phyloP scores from a whole-genome alignment of 257 asterid genomes.

The Petunia axillaris region DNA sequence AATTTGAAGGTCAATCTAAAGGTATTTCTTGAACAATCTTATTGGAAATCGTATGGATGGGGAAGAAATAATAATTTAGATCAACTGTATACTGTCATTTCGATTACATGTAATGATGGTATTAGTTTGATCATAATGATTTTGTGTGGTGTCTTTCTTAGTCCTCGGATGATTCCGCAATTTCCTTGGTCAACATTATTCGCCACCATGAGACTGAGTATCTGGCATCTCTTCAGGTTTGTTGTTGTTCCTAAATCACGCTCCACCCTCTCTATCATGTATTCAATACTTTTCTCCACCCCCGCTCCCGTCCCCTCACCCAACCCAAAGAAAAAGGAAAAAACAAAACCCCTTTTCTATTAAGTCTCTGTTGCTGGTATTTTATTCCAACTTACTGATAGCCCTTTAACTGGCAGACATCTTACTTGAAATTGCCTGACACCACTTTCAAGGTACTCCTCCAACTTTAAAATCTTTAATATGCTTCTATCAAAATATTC shows the following conservation, averaged over 20 bases:
- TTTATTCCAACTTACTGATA: background rate
- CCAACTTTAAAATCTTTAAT: conserved; percentile 8
- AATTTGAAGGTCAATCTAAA: conserved; percentile 8
- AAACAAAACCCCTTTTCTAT: background rate
- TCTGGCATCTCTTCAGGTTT: conserved; percentile 83
- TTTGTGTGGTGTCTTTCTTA: conserved; percentile 41
- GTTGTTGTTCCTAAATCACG: conserved; percentile 7
- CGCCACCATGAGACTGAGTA: conserved; percentile 92
- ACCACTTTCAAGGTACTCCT: conserved; percentile 90
- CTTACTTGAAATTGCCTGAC: conserved; percentile 78
- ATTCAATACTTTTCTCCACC: background rate
- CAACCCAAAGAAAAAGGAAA: no score
- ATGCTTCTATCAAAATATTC: background rate
- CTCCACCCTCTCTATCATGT: conserved; percentile 15
- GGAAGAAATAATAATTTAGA: conserved; percentile 10
- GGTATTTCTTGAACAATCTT: background rate
- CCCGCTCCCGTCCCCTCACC: background rate
- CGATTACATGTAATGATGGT: background rate
- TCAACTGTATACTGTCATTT: conserved; percentile 14
- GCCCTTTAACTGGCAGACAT: conserved; percentile 55
- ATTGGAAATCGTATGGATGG: background rate
- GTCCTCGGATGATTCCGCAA: conserved; percentile 87
- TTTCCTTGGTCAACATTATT: conserved; percentile 67
- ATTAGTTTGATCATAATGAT: conserved; percentile 17
- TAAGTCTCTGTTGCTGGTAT: background rate